A percentile compares a stretch with the other conserved stretches of the same genome.
Conservation (phyloP, 73 alveolate species). For the Paramecium primaurelia region DNA sequence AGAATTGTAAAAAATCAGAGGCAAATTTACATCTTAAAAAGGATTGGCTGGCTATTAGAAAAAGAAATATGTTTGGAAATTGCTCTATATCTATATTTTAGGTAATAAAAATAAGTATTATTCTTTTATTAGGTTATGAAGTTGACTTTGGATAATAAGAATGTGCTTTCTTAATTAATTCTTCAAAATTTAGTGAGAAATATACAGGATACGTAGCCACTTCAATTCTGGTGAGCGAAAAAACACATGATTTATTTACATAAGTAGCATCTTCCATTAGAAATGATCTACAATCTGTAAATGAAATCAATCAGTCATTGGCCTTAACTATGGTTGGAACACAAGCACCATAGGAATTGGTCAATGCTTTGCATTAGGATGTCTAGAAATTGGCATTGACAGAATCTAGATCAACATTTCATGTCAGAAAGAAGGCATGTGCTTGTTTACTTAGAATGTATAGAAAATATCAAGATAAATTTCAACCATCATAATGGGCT, state of each 20-base stretch:
- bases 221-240: constrained; percentile 90
- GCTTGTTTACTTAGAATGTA: constrained; percentile 86
- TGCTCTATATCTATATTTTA: constrained; percentile 79
- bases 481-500: constrained; percentile 69
- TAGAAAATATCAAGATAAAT: constrained; percentile 84
- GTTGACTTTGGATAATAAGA: constrained; percentile 97
- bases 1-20: constrained; percentile 97
- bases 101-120: not conserved
- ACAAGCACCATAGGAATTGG: constrained; percentile 86
- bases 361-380: constrained; percentile 77
- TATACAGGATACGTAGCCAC: constrained; percentile 98
- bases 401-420: constrained; percentile 76
- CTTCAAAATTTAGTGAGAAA: constrained; percentile 94
- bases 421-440: constrained; percentile 93
- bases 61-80: constrained; percentile 97
- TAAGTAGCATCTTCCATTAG: constrained; percentile 88
- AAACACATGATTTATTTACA: constrained; percentile 76
- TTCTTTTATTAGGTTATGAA: constrained; percentile 92
- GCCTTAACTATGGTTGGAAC: constrained; percentile 95
- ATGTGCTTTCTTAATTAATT: constrained; percentile 90
- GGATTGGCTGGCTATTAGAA: constrained; percentile 95
- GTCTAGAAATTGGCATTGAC: constrained; percentile 82
- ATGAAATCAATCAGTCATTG: constrained; percentile 90
- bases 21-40: constrained; percentile 80
- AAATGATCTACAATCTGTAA: constrained; percentile 88